Base-by-base conservation (phyloP, 139 green algal genomes). In the Chlorella sp. region DNA sequence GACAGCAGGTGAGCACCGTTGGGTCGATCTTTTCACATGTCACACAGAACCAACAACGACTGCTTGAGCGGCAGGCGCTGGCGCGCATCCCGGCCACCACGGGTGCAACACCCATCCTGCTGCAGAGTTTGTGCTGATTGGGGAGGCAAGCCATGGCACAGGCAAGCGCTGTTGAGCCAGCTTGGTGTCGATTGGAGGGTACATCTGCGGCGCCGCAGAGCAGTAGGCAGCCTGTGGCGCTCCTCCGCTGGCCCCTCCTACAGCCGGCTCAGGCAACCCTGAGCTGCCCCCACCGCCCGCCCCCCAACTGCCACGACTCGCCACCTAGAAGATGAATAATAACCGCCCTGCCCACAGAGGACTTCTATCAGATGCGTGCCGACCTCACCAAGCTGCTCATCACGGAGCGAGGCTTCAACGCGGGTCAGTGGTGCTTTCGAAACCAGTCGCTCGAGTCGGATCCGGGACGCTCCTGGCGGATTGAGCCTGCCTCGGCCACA, bases 111-210 rank as follows among this genome's bases (percentile, higher is more conserved):
- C n/a, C n/a, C n/a, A n/a, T n/a, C 38, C 54, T 14, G 81, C 80
- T 2, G 70, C 70, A 32, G 26, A 83, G 40, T 77, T 84, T 68
- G 86, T 92, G 34, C 83, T 92, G 41, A 88, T 92, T n/a, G 92
- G 92, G 0, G 92, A 95, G 64, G 87, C 86, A 0, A 90, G 87
- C 26, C 92, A 95, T 48, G 92, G 92, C 36, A 95, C 92, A 8
- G 46, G 64, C 62, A 41, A 6, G 78, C 13, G 2, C 1, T 19
- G 2, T 4, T 20, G 34, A 22, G 3, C 0, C 20, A 2, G 20
- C 28, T 34, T 34, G 19, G 28, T 51, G 38, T 38, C 13, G 17
- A 1, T 51, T 75, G 38, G 1, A 34, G 17, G 36, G 36, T 32
- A 1, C 4, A n/a, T 2, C 38, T n/a, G 16, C n/a, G 38, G 38